A percentile compares a stretch with the other conserved stretches of the same genome.
Evolutionary conservation across 257 asterid species (phyloP).

Genomic region (Linderniella brevidens): DNA sequence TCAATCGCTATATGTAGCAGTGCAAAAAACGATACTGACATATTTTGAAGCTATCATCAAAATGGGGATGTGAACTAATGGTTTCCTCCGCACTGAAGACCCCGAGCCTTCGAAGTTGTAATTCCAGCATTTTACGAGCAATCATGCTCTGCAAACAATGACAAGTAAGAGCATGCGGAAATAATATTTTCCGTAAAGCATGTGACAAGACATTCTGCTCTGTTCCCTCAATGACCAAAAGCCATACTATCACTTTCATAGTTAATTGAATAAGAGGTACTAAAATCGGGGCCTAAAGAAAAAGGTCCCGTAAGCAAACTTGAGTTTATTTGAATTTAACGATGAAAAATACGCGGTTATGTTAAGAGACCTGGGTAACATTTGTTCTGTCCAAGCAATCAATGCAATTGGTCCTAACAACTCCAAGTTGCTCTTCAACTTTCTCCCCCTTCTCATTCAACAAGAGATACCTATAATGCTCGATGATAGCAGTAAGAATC

Average conservation of each 20-base stretch:
- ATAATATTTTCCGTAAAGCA: too few relatives aligned
- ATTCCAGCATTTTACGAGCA: slow-evolving; percentile 92
- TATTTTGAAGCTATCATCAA: slow-evolving; percentile 68
- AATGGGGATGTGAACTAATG: slow-evolving; percentile 64
- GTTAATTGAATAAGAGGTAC: too few relatives aligned
- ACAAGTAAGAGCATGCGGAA: too few relatives aligned
- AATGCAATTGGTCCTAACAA: slow-evolving; percentile 89
- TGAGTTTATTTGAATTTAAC: too few relatives aligned
- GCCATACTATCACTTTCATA: too few relatives aligned
- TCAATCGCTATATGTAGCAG: neutral
- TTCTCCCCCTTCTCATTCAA: slow-evolving; percentile 84
- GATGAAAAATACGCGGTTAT: too few relatives aligned
- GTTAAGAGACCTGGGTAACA: slow-evolving; percentile 89
- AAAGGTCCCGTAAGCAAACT: too few relatives aligned
- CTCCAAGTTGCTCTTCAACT: slow-evolving; percentile 74
- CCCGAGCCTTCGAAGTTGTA: slow-evolving; percentile 90
- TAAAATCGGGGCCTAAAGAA: too few relatives aligned
- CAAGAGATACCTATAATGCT: slow-evolving; percentile 92
- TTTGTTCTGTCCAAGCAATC: slow-evolving; percentile 97
- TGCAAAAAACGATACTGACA: slow-evolving; percentile 28
- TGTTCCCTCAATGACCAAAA: too few relatives aligned
- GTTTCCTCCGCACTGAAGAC: slow-evolving; percentile 76
- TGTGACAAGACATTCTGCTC: too few relatives aligned
- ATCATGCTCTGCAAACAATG: slow-evolving; percentile 78
- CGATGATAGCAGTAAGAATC: too few relatives aligned